phyloP scores from a whole-genome alignment of 345 rosid species.

The Bruguiera parviflora region DNA sequence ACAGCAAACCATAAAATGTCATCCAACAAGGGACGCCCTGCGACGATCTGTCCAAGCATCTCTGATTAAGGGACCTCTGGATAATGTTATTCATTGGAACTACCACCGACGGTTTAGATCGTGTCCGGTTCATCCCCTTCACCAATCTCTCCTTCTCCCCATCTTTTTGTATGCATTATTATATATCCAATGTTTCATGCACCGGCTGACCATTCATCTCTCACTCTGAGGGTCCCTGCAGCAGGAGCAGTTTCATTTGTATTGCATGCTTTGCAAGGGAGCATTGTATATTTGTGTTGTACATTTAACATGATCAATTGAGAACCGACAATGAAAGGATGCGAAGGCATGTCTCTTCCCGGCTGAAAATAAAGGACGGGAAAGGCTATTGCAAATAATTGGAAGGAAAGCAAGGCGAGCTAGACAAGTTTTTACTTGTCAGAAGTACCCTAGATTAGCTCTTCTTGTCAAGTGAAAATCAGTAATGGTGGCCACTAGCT shows the following conservation, averaged over 20 bases:
- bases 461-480: background rate
- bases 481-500: background rate
- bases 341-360: slow-evolving; percentile 14
- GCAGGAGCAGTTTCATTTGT: background rate
- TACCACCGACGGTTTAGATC: too few relatives aligned
- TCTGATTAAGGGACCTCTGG: too few relatives aligned
- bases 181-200: too few relatives aligned
- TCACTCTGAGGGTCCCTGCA: background rate
- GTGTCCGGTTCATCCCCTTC: too few relatives aligned
- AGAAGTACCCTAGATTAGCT: background rate
- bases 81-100: too few relatives aligned
- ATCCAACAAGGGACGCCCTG: too few relatives aligned
- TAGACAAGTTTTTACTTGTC: background rate
- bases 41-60: too few relatives aligned
- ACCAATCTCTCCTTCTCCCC: too few relatives aligned
- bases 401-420: slow-evolving; percentile 13
- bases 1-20: too few relatives aligned
- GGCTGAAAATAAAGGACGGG: slow-evolving; percentile 9
- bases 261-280: background rate
- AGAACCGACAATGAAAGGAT: slow-evolving; percentile 11
- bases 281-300: background rate
- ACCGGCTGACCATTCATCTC: too few relatives aligned
- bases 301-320: background rate
- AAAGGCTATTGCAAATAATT: slow-evolving; percentile 10
- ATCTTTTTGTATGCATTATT: too few relatives aligned